These are phyloP conservation scores for Mycoemilia scoparia DNA, from an alignment of 192 early-diverging fungal genomes.

Conservation along the genomic window DNA sequence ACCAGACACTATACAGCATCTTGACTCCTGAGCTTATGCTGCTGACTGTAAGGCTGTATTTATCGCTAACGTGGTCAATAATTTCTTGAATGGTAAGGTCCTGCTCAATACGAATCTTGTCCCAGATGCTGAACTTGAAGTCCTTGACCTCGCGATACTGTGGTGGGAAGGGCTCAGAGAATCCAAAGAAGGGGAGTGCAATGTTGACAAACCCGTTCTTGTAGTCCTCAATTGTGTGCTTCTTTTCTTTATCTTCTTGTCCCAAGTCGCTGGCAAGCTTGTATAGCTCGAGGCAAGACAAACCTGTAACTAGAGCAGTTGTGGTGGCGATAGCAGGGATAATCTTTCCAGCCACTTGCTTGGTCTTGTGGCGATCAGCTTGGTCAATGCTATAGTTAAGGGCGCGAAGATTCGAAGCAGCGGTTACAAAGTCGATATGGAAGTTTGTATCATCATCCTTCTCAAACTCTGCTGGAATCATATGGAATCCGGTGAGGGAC, in stretches of 20 bases:
- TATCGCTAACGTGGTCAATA: constrained; percentile 60
- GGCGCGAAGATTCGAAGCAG: constrained; percentile 87
- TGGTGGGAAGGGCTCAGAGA: constrained; percentile 92
- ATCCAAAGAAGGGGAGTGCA: constrained; percentile 95
- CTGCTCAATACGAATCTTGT: constrained; percentile 69
- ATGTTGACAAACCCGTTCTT: constrained; percentile 99
- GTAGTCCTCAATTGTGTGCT: constrained; percentile 79
- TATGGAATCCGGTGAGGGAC: constrained; percentile 63
- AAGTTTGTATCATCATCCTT: constrained; percentile 99
- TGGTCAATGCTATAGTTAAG: constrained; percentile 55
- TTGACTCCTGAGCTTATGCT: constrained; percentile 84
- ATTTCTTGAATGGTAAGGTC: constrained; percentile 83
- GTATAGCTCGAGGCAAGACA: constrained; percentile 94
- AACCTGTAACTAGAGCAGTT: constrained; percentile 86
- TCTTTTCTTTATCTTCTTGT: constrained; percentile 14
- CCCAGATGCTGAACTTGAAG: constrained; percentile 81
- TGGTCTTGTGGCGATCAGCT: constrained; percentile 66
- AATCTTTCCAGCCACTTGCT: constrained; percentile 81
- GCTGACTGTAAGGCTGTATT: constrained; percentile 73
- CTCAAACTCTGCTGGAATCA: constrained; percentile 89
- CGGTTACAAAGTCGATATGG: constrained; percentile 98
- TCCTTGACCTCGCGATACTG: constrained; percentile 79
- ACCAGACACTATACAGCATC: constrained; percentile 94
- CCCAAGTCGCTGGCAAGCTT: constrained; percentile 67
- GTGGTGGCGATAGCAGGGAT: constrained; percentile 91